phyloP scores from a whole-genome alignment of 192 early-diverging fungal genomes.

The Rhizoclosmatium globosum region DNA sequence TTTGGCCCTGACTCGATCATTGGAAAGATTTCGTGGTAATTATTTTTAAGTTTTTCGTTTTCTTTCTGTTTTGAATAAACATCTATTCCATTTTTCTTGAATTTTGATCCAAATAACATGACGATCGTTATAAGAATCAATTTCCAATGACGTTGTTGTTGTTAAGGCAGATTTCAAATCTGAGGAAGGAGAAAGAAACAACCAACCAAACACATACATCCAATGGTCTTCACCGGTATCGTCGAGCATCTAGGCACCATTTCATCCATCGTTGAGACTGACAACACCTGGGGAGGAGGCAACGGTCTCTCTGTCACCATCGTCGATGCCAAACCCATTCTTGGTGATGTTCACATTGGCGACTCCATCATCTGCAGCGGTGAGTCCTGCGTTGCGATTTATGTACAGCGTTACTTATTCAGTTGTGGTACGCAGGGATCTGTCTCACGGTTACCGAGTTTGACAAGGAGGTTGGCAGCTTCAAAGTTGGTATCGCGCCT shows the following conservation, averaged over 20 bases:
- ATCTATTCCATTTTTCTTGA: too few relatives aligned
- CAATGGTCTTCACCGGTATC: conserved; percentile 88
- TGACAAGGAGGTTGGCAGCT: conserved; percentile 60
- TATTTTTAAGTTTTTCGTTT: neutral
- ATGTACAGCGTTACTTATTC: too few relatives aligned
- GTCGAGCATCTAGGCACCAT: conserved; percentile 92
- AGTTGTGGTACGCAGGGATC: conserved; percentile 60
- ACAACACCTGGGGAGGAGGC: conserved; percentile 81
- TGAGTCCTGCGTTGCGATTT: conserved; percentile 15
- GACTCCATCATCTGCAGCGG: conserved; percentile 96
- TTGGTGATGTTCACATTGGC: conserved; percentile 87
- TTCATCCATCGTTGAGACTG: conserved; percentile 67
- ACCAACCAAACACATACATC: too few relatives aligned
- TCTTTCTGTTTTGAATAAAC: too few relatives aligned
- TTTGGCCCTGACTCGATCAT: neutral
- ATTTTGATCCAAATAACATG: too few relatives aligned
- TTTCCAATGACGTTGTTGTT: too few relatives aligned
- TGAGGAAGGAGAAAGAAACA: too few relatives aligned
- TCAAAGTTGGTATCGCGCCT: conserved; percentile 93
- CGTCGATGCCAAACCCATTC: conserved; percentile 70
- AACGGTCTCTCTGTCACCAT: conserved; percentile 88
- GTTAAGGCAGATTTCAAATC: too few relatives aligned
- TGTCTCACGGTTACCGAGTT: conserved; percentile 98
- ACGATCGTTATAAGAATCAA: too few relatives aligned
- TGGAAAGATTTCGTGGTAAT: neutral